Conservation (phyloP, 148 eudicot genomes). For the Cornus controversa region DNA sequence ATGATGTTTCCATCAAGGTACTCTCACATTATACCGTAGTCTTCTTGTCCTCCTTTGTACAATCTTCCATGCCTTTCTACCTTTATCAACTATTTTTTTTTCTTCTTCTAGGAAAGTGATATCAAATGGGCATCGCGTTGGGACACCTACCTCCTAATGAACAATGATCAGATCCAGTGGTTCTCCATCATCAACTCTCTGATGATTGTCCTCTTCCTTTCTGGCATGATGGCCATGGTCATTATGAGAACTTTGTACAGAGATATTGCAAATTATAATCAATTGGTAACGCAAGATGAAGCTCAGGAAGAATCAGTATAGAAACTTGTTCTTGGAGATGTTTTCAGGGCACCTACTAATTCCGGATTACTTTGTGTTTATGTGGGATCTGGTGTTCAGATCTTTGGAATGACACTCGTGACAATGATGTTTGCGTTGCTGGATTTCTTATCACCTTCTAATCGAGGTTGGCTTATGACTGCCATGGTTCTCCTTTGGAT, state of each 20-base stretch:
- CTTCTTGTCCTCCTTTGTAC: not conserved
- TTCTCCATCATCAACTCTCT: constrained; percentile 42
- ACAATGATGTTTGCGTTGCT: constrained; percentile 41
- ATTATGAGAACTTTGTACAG: constrained; percentile 43
- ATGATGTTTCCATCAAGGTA: constrained; percentile 14
- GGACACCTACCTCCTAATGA: constrained; percentile 47
- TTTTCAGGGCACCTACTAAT: constrained; percentile 34
- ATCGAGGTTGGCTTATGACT: constrained; percentile 43
- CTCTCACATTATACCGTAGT: too few species aligned
- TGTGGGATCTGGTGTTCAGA: constrained; percentile 39
- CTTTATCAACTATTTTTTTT: not conserved
- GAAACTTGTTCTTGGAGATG: constrained; percentile 47
- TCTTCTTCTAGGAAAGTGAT: constrained; percentile 33
- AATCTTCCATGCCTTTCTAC: not conserved
- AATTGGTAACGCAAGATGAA: constrained; percentile 41
- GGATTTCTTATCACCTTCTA: constrained; percentile 42
- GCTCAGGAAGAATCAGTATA: constrained; percentile 48
- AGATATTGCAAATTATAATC: constrained; percentile 41
- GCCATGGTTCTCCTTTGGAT: constrained; percentile 45
- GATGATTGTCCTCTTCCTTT: constrained; percentile 44
- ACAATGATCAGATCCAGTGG: constrained; percentile 47
- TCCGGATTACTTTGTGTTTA: constrained; percentile 38
- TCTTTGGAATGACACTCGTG: constrained; percentile 40
- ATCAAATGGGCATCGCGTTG: constrained; percentile 45
- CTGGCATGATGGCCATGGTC: constrained; percentile 48